Base-by-base conservation (phyloP, 495 filamentous ascomycete genomes). In the Penicillium canariense region DNA sequence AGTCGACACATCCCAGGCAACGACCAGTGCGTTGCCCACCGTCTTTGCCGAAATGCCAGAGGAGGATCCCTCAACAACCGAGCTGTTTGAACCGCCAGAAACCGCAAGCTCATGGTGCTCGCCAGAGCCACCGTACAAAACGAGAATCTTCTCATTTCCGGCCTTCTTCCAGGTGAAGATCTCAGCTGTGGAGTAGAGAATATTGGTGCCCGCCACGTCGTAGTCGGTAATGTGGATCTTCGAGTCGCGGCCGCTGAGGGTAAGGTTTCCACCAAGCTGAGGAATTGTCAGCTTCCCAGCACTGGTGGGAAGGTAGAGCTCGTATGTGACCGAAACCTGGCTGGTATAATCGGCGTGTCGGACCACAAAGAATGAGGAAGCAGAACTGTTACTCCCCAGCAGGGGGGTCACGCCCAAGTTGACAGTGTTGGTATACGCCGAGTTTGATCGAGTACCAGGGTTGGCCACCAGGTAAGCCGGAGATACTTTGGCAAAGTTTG, bases 181-280 rank as follows among this genome's bases (percentile, higher is more conserved):
- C 52, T 94, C 88, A 0, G 84, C 86, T 5, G 88, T 86, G 0
- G 86, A 90, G 70, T 91, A 92, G 4, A 90, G 68, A 17, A 93
- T 65, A 8, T 76, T 84, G 0, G 73, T 74, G n/a, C 80, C 80
- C 0, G 79, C 78, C 47, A 93, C 70, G 45, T 83, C 70, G 59
- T 90, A 92, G 63, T 94, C 87, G 9, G 84, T 85, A 17, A 91
- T 83, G 60, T 88, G 82, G 48, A 87, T 75, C 66, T 91, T 90
- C 0, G 86, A 87, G 62, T 94, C 89, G 45, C 88, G 80, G 0
- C 87, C 87, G 58, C 81, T 80, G 3, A 93, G 73, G 2, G 79
- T 84, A 8, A 93, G 72, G 0, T 68, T 75, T 11, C 80, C 80
- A 14, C 78, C 81, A 1, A 87, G 68, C 49, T 86, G 85, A 8